phyloP scores from a whole-genome alignment of 2,329 filamentous ascomycete genomes.

The Pyrenophora teres region DNA sequence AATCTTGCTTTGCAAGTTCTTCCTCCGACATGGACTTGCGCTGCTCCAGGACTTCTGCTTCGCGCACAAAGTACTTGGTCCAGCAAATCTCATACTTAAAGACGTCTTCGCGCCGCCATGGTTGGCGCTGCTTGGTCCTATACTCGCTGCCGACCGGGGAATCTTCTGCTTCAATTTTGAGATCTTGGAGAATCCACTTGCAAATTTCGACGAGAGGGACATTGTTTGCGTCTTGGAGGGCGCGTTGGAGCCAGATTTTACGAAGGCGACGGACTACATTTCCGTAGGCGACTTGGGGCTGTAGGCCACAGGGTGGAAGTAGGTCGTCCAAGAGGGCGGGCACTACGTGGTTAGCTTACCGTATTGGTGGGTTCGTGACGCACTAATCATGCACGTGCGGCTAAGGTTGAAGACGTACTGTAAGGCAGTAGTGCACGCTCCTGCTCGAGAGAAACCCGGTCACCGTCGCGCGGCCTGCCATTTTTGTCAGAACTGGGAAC shows the following conservation, averaged over 20 bases:
- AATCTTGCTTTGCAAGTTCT: slow-evolving; percentile 16
- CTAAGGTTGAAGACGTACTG: slow-evolving; percentile 14
- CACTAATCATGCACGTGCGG: no score
- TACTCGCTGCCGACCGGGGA: slow-evolving; percentile 2
- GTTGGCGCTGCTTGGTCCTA: slow-evolving; percentile 14
- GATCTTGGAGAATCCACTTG: slow-evolving; percentile 8
- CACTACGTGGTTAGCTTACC: slow-evolving; percentile 20
- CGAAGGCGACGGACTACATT: slow-evolving; percentile 27
- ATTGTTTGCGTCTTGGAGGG: neutral
- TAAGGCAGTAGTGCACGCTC: slow-evolving; percentile 13
- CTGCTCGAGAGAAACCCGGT: neutral
- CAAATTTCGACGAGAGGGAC: slow-evolving; percentile 14
- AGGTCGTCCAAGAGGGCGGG: slow-evolving; percentile 29
- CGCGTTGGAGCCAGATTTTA: slow-evolving; percentile 20
- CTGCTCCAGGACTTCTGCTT: slow-evolving; percentile 17
- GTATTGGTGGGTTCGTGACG: neutral
- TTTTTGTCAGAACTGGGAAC: neutral
- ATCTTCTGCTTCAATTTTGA: slow-evolving; percentile 12
- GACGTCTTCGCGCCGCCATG: slow-evolving; percentile 29
- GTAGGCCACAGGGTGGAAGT: slow-evolving; percentile 30
- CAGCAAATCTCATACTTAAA: slow-evolving; percentile 30
- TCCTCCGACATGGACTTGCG: slow-evolving; percentile 14
- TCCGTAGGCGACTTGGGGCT: slow-evolving; percentile 33
- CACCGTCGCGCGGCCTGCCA: neutral
- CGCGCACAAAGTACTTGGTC: slow-evolving; percentile 32